These are phyloP conservation scores for Chlamydomonas eustigma DNA, from an alignment of 139 green algal species.

Conservation along the genomic window DNA sequence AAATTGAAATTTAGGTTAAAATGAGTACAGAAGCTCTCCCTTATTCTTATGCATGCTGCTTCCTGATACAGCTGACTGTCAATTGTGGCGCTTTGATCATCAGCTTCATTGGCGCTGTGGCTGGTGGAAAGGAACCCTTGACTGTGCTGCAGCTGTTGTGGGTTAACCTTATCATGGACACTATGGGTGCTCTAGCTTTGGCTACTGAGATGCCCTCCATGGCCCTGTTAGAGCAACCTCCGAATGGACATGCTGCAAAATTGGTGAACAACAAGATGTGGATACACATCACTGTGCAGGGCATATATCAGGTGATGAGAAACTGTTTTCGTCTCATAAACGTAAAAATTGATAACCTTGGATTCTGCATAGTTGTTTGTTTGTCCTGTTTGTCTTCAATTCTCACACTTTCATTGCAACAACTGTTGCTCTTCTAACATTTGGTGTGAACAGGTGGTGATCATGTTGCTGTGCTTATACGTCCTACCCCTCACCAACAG, in stretches of 20 bases:
- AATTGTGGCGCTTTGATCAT: slow-evolving; percentile 93
- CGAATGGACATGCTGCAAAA: slow-evolving; percentile 75
- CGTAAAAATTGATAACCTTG: too few species aligned
- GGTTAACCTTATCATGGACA: slow-evolving; percentile 99
- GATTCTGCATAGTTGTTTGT: too few species aligned
- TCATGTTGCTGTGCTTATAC: slow-evolving; percentile 87
- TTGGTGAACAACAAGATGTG: slow-evolving; percentile 92
- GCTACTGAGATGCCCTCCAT: slow-evolving; percentile 82
- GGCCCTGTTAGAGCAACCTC: slow-evolving; percentile 71
- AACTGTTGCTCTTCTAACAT: too few species aligned
- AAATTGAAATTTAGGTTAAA: too few species aligned
- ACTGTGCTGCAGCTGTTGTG: slow-evolving; percentile 93
- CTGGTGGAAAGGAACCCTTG: slow-evolving; percentile 78
- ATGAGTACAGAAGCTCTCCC: too few species aligned
- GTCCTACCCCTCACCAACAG: slow-evolving; percentile 38
- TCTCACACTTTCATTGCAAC: too few species aligned
- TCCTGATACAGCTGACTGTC: slow-evolving; percentile 71
- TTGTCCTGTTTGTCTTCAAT: too few species aligned
- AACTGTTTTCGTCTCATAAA: too few species aligned
- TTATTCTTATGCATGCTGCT: too few species aligned
- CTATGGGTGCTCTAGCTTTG: slow-evolving; percentile 53
- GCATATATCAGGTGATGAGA: slow-evolving; percentile 73
- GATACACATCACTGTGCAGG: slow-evolving; percentile 80
- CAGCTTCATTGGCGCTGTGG: slow-evolving; percentile 84
- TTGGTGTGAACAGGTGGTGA: slow-evolving; percentile 21